These are phyloP conservation scores for Daldinia childiae DNA, from an alignment of 495 filamentous ascomycete genomes.

Conservation along the genomic window DNA sequence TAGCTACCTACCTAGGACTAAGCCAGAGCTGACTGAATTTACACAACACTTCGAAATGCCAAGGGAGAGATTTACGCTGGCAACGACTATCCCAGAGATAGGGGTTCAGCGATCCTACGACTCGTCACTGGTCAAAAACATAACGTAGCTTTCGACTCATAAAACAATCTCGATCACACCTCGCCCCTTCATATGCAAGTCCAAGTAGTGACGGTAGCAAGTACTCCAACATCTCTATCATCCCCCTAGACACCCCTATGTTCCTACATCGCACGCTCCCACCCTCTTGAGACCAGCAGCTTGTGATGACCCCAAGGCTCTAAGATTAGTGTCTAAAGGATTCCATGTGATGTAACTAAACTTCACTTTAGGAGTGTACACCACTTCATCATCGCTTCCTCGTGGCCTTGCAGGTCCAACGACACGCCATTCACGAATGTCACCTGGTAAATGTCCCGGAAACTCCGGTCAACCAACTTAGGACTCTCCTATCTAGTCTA, in stretches of 20 bases:
- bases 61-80: slow-evolving; percentile 5
- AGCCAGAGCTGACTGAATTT: slow-evolving; percentile 6
- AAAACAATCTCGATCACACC: slow-evolving; percentile 17
- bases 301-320: slow-evolving; percentile 7
- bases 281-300: neutral
- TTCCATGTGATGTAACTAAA: slow-evolving; percentile 3
- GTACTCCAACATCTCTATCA: slow-evolving; percentile 1
- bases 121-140: slow-evolving; percentile 19
- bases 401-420: slow-evolving; percentile 4
- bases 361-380: slow-evolving; percentile 1
- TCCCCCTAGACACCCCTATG: slow-evolving; percentile 14
- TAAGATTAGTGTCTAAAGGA: neutral
- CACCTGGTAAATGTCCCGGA: neutral
- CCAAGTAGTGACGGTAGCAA: slow-evolving; percentile 5
- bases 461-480: slow-evolving; percentile 11
- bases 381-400: neutral
- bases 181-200: slow-evolving; percentile 21
- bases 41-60: neutral
- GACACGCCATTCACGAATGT: neutral
- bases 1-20: neutral
- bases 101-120: slow-evolving; percentile 8
- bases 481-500: slow-evolving; percentile 1
- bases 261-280: slow-evolving; percentile 3
- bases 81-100: slow-evolving; percentile 7
- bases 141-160: neutral